phyloP scores from a whole-genome alignment of 805 yeast genomes.

The Kodamaea restingae region DNA sequence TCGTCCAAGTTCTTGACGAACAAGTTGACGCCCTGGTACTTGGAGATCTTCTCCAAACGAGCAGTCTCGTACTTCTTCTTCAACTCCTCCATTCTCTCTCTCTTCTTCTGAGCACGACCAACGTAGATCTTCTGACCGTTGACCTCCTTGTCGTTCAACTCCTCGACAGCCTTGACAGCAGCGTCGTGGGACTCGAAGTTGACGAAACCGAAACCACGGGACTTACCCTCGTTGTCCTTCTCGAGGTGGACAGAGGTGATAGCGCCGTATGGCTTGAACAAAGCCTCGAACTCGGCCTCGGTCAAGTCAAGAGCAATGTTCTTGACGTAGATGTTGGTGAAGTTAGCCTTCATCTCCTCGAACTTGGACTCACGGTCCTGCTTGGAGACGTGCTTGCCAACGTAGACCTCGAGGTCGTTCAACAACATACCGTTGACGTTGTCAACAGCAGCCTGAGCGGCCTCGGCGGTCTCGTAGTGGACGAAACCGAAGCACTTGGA shows the following conservation, averaged over 20 bases:
- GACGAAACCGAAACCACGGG: conserved; percentile 94
- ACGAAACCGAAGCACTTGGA: conserved; percentile 97
- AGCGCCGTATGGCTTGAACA: conserved; percentile 71
- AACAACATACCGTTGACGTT: conserved; percentile 97
- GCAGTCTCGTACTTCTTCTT: conserved; percentile 91
- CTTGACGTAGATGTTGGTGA: conserved; percentile 94
- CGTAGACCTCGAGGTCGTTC: conserved; percentile 93
- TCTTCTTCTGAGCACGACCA: conserved; percentile 98
- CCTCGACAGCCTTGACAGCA: conserved; percentile 90
- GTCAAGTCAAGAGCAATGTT: conserved; percentile 72
- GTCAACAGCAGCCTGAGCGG: conserved; percentile 93
- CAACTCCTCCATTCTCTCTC: conserved; percentile 94
- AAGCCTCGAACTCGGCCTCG: conserved; percentile 64
- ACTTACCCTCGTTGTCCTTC: conserved; percentile 79
- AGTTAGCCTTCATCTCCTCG: conserved; percentile 86
- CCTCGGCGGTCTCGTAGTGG: conserved; percentile 89
- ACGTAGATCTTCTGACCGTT: conserved; percentile 86
- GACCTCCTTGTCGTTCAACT: conserved; percentile 80
- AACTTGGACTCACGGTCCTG: conserved; percentile 92
- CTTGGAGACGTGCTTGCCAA: conserved; percentile 88
- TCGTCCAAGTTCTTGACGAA: conserved; percentile 97
- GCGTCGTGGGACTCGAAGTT: conserved; percentile 84
- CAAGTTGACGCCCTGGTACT: conserved; percentile 96
- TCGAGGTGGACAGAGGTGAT: conserved; percentile 82
- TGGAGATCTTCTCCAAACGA: conserved; percentile 84